These are phyloP conservation scores for Cryptococcus hybrid DNA, from an alignment of 1,284 basidiomycete genomes.

Conservation along the genomic window DNA sequence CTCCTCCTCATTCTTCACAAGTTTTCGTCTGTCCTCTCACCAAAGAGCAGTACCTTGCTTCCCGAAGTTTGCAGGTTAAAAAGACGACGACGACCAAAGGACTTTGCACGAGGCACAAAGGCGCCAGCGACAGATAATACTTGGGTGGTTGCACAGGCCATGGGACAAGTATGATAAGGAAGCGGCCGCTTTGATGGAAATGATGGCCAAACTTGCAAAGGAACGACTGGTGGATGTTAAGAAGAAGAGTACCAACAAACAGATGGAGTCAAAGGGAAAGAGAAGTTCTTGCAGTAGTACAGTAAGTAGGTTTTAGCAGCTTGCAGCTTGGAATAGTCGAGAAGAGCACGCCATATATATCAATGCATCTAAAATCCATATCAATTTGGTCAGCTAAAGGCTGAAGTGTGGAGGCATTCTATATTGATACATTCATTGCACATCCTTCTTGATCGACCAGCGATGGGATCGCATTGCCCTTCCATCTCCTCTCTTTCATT, in stretches of 20 bases:
- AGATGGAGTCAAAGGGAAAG: conserved; percentile 5
- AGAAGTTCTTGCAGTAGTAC: conserved; percentile 7
- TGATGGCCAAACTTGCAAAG: conserved; percentile 15
- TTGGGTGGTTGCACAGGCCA: conserved; percentile 29
- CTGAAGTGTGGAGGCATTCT: no score
- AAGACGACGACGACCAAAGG: conserved; percentile 15
- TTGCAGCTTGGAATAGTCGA: no score
- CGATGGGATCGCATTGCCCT: no score
- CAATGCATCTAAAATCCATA: no score
- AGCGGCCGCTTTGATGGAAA: conserved; percentile 22
- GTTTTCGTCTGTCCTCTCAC: conserved; percentile 20
- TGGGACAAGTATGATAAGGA: conserved; percentile 31
- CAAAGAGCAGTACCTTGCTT: conserved; percentile 22
- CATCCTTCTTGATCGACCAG: no score
- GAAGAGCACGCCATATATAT: no score
- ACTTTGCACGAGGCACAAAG: conserved; percentile 24
- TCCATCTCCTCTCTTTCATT: no score
- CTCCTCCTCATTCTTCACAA: neutral
- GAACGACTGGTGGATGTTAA: conserved; percentile 14
- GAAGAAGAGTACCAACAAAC: conserved; percentile 3
- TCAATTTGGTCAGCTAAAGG: no score
- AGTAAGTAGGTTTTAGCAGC: neutral
- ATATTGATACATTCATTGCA: no score
- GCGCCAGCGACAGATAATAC: conserved; percentile 30
- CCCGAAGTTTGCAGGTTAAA: conserved; percentile 2